phyloP scores from a whole-genome alignment of 192 early-diverging fungal species.

The Helicostylum pulchrum region DNA sequence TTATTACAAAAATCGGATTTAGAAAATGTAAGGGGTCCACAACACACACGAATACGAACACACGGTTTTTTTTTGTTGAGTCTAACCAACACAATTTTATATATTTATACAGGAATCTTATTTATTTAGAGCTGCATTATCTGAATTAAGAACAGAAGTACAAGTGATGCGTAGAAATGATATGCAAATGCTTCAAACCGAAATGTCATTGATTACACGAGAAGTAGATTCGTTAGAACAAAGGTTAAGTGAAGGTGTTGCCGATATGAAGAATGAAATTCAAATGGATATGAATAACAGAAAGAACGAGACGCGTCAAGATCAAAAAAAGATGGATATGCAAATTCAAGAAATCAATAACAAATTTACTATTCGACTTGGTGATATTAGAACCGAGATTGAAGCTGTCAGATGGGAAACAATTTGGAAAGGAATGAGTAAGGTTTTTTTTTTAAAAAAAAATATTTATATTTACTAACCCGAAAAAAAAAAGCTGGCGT shows the following conservation, averaged over 20 bases:
- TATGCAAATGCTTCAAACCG: conserved; percentile 68
- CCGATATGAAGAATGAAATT: conserved; percentile 79
- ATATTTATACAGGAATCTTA: conserved; percentile 59
- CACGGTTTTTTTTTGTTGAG: background rate
- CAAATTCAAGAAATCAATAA: conserved; percentile 81
- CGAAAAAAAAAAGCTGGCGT: conserved; percentile 17
- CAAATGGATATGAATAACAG: conserved; percentile 88
- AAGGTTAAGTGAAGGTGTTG: conserved; percentile 72
- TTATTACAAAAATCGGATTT: conserved; percentile 55
- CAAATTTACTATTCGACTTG: conserved; percentile 76
- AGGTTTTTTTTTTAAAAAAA: conserved; percentile 12
- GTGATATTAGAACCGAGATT: conserved; percentile 82
- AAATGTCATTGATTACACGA: conserved; percentile 67
- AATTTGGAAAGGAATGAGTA: conserved; percentile 71
- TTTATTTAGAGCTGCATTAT: conserved; percentile 77
- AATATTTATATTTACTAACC: background rate
- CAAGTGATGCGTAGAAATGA: conserved; percentile 76
- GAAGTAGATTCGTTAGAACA: conserved; percentile 78
- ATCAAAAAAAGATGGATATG: conserved; percentile 75
- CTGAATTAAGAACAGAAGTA: conserved; percentile 76
- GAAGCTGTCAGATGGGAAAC: conserved; percentile 87
- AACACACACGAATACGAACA: no score
- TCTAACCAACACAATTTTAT: background rate
- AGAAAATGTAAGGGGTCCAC: conserved; percentile 60
- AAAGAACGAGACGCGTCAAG: conserved; percentile 76